These are phyloP conservation scores for Mitragyna speciosa DNA, from an alignment of 257 asterid genomes.

Conservation along the genomic window DNA sequence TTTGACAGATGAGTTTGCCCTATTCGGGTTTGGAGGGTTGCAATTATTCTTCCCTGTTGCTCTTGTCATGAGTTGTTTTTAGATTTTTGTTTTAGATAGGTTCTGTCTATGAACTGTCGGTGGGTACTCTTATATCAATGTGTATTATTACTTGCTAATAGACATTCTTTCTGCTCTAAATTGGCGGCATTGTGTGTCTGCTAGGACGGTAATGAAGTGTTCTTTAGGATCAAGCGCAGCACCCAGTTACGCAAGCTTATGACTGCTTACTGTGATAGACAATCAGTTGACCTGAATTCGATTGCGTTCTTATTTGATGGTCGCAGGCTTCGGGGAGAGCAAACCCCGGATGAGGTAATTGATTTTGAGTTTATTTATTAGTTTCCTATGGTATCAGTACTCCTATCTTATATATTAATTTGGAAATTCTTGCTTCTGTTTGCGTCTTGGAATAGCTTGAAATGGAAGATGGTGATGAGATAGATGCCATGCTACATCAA, in stretches of 20 bases:
- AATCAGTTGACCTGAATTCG: conserved; percentile 51
- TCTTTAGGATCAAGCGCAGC: conserved; percentile 69
- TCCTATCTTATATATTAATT: neutral
- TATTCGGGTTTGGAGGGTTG: neutral
- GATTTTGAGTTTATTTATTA: neutral
- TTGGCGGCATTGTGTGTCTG: neutral
- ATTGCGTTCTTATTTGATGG: conserved; percentile 64
- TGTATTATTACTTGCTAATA: neutral
- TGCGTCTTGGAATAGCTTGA: conserved; percentile 20
- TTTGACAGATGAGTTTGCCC: neutral
- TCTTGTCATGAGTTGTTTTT: neutral
- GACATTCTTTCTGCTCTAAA: neutral
- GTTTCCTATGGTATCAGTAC: neutral
- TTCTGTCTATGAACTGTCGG: neutral
- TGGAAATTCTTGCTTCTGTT: neutral
- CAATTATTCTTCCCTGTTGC: neutral
- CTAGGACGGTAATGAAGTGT: conserved; percentile 41
- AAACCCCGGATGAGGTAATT: conserved; percentile 64
- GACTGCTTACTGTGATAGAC: conserved; percentile 72
- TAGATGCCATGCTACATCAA: conserved; percentile 41
- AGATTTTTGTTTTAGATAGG: neutral
- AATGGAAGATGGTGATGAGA: conserved; percentile 41
- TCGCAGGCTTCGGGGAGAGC: conserved; percentile 56
- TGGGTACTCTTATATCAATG: neutral
- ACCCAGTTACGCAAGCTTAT: conserved; percentile 70